Conservation (phyloP, 768 basidiomycete genomes). For the Xerocomus brunneocitrinus region DNA sequence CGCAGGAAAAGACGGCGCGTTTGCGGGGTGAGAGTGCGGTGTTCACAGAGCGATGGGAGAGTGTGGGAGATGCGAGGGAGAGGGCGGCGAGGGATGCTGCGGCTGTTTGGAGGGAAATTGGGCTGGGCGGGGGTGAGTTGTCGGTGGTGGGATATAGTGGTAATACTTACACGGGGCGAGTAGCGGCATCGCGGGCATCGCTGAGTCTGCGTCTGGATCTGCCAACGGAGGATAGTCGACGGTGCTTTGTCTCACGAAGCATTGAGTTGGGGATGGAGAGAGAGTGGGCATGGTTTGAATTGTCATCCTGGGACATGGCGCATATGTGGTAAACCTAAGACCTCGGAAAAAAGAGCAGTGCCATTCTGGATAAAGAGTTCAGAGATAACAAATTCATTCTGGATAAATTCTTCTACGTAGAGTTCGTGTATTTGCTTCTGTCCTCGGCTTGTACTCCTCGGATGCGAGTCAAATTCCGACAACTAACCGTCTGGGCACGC, state of each 20-base stretch:
- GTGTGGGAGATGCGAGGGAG: constrained; percentile 39
- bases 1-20: constrained; percentile 86
- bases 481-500: not conserved
- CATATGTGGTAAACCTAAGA: too few species aligned
- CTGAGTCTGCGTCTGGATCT: constrained; percentile 68
- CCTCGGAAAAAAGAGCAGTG: too few species aligned
- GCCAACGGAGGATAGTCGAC: constrained; percentile 66
- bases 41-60: constrained; percentile 17
- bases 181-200: constrained; percentile 75
- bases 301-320: too few species aligned
- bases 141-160: not conserved
- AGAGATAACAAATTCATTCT: too few species aligned
- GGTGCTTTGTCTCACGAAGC: constrained; percentile 34
- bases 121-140: constrained; percentile 21
- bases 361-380: too few species aligned
- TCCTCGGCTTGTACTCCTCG: not conserved
- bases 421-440: too few species aligned
- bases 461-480: constrained; percentile 20
- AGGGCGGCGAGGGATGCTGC: constrained; percentile 39
- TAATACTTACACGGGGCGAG: constrained; percentile 62
- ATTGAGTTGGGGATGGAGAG: too few species aligned
- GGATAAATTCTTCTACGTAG: too few species aligned
- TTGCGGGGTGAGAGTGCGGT: constrained; percentile 41
- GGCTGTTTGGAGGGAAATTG: constrained; percentile 33
- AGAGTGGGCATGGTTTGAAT: too few species aligned